Conservation (phyloP, 2,329 filamentous ascomycete species). For the Aspergillus amoenus region DNA sequence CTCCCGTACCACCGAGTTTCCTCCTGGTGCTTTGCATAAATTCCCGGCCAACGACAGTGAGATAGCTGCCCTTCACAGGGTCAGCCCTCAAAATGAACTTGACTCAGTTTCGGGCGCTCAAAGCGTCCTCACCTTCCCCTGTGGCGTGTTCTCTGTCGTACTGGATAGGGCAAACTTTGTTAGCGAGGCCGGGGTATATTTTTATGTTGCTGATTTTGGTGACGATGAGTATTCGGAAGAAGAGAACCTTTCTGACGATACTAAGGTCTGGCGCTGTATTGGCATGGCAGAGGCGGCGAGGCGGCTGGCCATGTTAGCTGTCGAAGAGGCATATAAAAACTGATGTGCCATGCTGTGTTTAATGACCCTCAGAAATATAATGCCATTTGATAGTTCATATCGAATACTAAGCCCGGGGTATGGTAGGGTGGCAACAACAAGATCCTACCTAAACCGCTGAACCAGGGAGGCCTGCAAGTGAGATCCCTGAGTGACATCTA, state of each 20-base stretch:
- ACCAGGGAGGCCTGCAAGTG: too few species aligned
- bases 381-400: too few species aligned
- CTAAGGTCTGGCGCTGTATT: neutral
- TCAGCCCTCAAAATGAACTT: neutral
- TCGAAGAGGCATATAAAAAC: neutral
- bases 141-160: slow-evolving; percentile 13
- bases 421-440: too few species aligned
- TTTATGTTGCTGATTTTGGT: slow-evolving; percentile 2
- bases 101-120: neutral
- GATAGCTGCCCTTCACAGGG: neutral
- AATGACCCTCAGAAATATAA: too few species aligned
- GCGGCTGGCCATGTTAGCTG: neutral
- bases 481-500: too few species aligned
- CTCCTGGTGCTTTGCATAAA: slow-evolving; percentile 12
- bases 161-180: slow-evolving; percentile 16
- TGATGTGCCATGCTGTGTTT: too few species aligned
- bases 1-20: slow-evolving; percentile 4
- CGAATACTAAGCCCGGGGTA: too few species aligned
- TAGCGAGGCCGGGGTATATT: slow-evolving; percentile 15
- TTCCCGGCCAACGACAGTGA: neutral
- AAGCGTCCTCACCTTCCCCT: neutral
- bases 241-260: neutral
- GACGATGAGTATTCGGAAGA: rapidly evolving
- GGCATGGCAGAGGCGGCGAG: neutral
- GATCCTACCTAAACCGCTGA: too few species aligned